Evolutionary conservation across 2,329 filamentous ascomycete species (phyloP).

Genomic region (Plectosphaerella cucumerina): DNA sequence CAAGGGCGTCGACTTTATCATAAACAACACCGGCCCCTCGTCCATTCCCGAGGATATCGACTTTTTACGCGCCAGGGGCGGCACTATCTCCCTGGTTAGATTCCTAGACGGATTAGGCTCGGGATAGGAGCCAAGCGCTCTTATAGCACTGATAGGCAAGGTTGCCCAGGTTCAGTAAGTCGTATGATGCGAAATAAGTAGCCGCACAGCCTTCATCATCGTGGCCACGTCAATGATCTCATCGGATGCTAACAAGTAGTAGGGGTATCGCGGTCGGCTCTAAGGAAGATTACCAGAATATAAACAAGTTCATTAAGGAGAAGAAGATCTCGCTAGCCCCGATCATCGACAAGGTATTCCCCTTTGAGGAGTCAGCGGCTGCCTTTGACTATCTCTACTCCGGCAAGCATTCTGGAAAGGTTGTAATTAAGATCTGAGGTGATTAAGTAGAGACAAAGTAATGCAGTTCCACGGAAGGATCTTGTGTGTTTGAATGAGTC

Average conservation of each 20-base stretch:
- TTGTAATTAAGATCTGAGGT: constrained; percentile 4
- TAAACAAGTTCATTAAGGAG: constrained; percentile 4
- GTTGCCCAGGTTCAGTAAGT: constrained; percentile 6
- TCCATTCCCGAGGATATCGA: constrained; percentile 15
- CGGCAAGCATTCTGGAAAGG: constrained; percentile 4
- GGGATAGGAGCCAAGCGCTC: constrained; percentile 1
- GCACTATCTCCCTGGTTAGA: constrained; percentile 2
- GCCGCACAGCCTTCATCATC: too few relatives aligned
- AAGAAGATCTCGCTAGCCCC: background rate
- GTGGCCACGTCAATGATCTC: too few relatives aligned
- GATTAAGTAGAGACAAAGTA: too few relatives aligned
- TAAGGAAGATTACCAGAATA: constrained; percentile 1
- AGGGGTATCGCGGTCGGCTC: constrained; percentile 4
- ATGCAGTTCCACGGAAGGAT: too few relatives aligned
- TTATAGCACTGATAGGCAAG: constrained; percentile 5
- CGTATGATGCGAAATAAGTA: too few relatives aligned
- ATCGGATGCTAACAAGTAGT: background rate
- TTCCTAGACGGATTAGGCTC: background rate
- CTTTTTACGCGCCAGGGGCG: background rate
- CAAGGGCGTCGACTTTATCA: constrained; percentile 18
- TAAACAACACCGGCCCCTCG: constrained; percentile 19
- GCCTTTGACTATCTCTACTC: constrained; percentile 5
- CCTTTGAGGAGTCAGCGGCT: constrained; percentile 2
- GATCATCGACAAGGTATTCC: constrained; percentile 2
- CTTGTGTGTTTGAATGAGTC: too few relatives aligned